phyloP scores from a whole-genome alignment of 2,329 filamentous ascomycete genomes.

The Penicillium nordicum region DNA sequence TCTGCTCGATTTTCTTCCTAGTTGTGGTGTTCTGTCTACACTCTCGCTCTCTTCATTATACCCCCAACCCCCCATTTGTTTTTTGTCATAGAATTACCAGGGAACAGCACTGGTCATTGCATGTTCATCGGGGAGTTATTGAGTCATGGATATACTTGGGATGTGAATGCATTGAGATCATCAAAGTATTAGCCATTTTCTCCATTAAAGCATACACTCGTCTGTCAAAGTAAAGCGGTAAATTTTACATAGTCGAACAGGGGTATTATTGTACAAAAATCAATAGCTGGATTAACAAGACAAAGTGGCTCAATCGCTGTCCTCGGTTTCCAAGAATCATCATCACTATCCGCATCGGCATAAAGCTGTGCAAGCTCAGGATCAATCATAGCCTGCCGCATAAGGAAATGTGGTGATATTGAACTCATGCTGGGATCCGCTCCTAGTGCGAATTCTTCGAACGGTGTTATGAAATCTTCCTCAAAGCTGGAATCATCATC shows the following conservation, averaged over 20 bases:
- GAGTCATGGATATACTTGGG: background rate
- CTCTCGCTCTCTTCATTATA: slow-evolving; percentile 9
- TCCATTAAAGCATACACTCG: background rate
- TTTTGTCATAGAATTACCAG: slow-evolving; percentile 6
- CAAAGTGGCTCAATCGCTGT: background rate
- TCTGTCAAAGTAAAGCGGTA: background rate
- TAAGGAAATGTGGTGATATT: slow-evolving; percentile 1
- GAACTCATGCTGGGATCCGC: background rate
- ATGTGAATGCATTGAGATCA: background rate
- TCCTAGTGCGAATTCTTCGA: background rate
- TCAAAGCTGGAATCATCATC: background rate
- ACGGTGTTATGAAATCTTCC: background rate
- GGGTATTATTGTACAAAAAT: background rate
- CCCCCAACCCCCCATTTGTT: background rate
- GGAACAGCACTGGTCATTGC: background rate
- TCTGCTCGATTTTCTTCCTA: background rate
- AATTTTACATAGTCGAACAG: background rate
- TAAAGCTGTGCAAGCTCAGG: slow-evolving; percentile 8
- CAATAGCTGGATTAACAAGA: background rate
- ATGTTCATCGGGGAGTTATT: background rate
- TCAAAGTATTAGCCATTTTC: background rate
- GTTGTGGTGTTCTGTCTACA: slow-evolving; percentile 2
- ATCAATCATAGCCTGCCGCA: slow-evolving; percentile 8
- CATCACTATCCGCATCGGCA: background rate
- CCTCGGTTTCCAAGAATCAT: background rate